Percentiles rank a stretch among this genome's conserved stretches.
Evolutionary conservation across 177 flowering plant genomes (phyloP).

Genomic region (Telopea speciosissima): DNA sequence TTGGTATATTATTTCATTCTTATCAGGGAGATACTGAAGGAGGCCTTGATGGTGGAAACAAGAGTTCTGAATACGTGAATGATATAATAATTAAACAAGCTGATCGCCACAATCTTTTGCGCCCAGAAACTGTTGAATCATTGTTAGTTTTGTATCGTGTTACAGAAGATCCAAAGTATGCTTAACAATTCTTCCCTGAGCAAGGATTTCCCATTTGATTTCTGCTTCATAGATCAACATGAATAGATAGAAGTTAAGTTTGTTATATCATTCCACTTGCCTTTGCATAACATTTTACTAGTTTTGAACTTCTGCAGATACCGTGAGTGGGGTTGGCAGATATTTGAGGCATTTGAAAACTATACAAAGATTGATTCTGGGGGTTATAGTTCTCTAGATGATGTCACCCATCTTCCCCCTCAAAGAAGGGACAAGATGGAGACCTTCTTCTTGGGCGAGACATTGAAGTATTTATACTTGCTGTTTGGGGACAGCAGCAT

Average conservation of each 20-base stretch:
- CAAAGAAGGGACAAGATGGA: constrained; percentile 88
- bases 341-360: constrained; percentile 86
- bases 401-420: constrained; percentile 66
- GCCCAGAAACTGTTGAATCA: constrained; percentile 98
- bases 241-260: not conserved
- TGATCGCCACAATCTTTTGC: constrained; percentile 92
- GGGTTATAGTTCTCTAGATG: constrained; percentile 82
- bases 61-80: constrained; percentile 55
- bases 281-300: not conserved
- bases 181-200: not conserved
- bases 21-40: constrained; percentile 62
- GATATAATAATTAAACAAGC: constrained; percentile 79
- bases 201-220: not conserved
- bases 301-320: constrained; percentile 48
- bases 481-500: constrained; percentile 58
- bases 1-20: constrained; percentile 14
- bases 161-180: constrained; percentile 84
- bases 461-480: constrained; percentile 80
- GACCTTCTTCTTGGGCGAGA: constrained; percentile 94
- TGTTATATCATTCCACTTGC: not conserved
- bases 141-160: constrained; percentile 80
- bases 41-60: constrained; percentile 89
- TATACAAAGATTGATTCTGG: no score
- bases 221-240: not conserved
- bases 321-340: constrained; percentile 96